A percentile compares a stretch with the other conserved stretches of the same genome.
These are phyloP conservation scores for Suillus placidus DNA, from an alignment of 768 basidiomycete species.

Conservation along the genomic window DNA sequence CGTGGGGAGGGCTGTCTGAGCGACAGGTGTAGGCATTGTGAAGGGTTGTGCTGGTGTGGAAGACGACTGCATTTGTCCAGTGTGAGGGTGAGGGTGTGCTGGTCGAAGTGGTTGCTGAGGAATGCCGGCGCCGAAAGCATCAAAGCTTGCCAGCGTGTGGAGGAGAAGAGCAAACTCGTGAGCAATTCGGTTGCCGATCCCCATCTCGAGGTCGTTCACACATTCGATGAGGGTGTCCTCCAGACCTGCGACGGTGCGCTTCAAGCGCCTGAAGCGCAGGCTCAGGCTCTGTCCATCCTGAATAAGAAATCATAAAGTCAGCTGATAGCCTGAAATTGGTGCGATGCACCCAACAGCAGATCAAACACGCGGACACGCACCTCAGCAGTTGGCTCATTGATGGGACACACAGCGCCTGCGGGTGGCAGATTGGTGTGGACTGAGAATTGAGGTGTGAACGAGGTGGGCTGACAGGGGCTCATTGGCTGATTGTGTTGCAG, in stretches of 20 bases:
- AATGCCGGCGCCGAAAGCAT: not conserved
- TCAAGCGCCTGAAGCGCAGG: not conserved
- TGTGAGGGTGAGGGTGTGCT: too few species aligned
- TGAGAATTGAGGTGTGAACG: not conserved
- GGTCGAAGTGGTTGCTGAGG: not conserved
- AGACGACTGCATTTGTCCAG: not conserved
- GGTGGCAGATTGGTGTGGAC: not conserved
- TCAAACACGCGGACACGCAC: too few species aligned
- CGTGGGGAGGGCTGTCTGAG: not conserved
- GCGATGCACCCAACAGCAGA: too few species aligned
- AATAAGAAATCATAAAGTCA: not conserved
- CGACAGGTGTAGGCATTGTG: too few species aligned
- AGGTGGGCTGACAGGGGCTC: not conserved
- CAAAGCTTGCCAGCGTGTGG: not conserved
- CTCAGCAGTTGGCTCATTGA: not conserved
- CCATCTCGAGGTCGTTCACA: not conserved
- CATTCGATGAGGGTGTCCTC: not conserved
- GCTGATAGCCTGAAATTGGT: too few species aligned
- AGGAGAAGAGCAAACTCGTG: not conserved
- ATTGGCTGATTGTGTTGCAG: not conserved
- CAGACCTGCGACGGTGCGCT: not conserved
- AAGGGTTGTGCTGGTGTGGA: too few species aligned
- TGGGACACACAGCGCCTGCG: not conserved
- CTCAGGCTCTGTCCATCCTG: not conserved
- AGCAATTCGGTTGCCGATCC: not conserved